Conservation (phyloP, 345 rosid species). For the Brassica napus region Da-Ae NC_063434.1:14473501-14474000, state of each 20-base stretch:
- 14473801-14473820: background rate
- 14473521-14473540: background rate
- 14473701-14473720: background rate
- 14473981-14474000: constrained; percentile 96
- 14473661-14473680: background rate
- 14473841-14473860: background rate
- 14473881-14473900: background rate
- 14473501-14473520: background rate
- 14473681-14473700: background rate
- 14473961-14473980: constrained; percentile 91
- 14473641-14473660: background rate
- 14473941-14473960: constrained; percentile 80
- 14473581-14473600: background rate
- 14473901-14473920: background rate
- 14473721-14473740: background rate
- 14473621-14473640: background rate
- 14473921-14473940: constrained; percentile 99
- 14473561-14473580: background rate
- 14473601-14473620: background rate
- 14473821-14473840: background rate
- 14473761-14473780: constrained; percentile 10
- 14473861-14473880: background rate
- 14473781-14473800: background rate
- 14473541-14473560: background rate
- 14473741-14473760: background rate